These are phyloP conservation scores for Hypholoma sublateritium DNA, from an alignment of 768 basidiomycete species.

Conservation along the genomic window DNA sequence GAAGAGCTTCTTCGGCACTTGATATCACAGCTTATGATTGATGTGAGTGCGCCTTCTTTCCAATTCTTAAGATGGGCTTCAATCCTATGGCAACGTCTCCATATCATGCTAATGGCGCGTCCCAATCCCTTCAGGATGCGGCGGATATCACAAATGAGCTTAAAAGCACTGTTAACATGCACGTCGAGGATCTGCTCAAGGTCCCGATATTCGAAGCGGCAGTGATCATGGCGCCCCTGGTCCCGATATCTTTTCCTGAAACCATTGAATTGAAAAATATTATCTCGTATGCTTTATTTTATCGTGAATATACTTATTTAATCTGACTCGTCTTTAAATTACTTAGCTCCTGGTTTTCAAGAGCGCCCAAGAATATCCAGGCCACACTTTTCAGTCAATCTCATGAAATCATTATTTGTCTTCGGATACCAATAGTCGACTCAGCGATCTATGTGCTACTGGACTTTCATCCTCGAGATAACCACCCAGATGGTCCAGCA, in stretches of 20 bases:
- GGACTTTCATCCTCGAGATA: slow-evolving; percentile 15
- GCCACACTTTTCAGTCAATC: slow-evolving; percentile 11
- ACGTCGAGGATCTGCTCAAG: slow-evolving; percentile 15
- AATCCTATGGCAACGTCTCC: neutral
- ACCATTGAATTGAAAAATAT: slow-evolving; percentile 1
- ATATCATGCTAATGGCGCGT: neutral
- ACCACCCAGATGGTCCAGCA: slow-evolving; percentile 13
- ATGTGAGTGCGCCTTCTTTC: slow-evolving; percentile 12
- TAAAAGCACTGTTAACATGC: slow-evolving; percentile 1
- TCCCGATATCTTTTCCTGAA: neutral
- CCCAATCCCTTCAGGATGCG: slow-evolving; percentile 6
- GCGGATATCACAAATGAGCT: slow-evolving; percentile 9
- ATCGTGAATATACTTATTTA: neutral
- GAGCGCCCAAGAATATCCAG: slow-evolving; percentile 3
- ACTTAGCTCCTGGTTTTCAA: slow-evolving; percentile 15
- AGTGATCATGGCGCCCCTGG: neutral
- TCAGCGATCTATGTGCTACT: slow-evolving; percentile 12
- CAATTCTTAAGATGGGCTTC: neutral
- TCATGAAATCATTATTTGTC: slow-evolving; percentile 14
- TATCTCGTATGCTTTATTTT: slow-evolving; percentile 8
- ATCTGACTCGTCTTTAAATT: neutral
- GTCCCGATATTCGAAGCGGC: slow-evolving; percentile 21
- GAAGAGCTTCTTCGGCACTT: slow-evolving; percentile 9
- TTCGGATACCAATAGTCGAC: slow-evolving; percentile 11
- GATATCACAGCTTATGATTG: slow-evolving; percentile 12